phyloP scores from a whole-genome alignment of 306 rosid genomes.

The Prunus mongolica region DNA sequence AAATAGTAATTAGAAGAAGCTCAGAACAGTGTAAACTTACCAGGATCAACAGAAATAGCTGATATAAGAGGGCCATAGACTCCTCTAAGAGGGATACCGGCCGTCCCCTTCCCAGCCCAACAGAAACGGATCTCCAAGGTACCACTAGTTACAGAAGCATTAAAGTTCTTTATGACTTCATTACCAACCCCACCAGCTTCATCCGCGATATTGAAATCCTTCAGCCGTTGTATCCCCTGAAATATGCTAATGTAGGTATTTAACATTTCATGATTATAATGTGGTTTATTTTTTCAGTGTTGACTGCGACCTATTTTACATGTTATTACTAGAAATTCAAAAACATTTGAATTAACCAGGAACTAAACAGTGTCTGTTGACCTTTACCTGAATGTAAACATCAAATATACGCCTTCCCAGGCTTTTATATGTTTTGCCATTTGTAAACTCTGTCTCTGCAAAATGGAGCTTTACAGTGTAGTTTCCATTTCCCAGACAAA shows the following conservation, averaged over 20 bases:
- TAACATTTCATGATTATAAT: not conserved
- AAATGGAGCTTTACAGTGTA: slow-evolving; percentile 35
- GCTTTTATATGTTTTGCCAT: slow-evolving; percentile 21
- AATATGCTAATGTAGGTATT: not conserved
- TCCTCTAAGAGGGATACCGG: no score
- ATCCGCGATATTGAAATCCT: slow-evolving; percentile 54
- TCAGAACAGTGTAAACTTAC: slow-evolving; percentile 9
- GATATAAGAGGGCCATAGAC: slow-evolving; percentile 24
- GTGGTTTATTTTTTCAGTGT: no score
- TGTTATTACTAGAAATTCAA: not conserved
- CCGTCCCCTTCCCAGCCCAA: no score
- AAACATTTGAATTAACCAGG: not conserved
- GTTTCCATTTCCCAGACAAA: slow-evolving; percentile 27
- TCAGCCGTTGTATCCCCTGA: slow-evolving; percentile 32
- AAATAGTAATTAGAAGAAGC: not conserved
- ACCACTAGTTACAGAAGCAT: slow-evolving; percentile 5
- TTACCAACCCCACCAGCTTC: slow-evolving; percentile 34
- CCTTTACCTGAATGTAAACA: slow-evolving; percentile 34
- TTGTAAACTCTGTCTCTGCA: slow-evolving; percentile 35
- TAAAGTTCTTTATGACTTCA: not conserved
- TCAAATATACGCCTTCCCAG: slow-evolving; percentile 47
- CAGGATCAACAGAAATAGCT: slow-evolving; percentile 12
- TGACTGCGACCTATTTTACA: not conserved
- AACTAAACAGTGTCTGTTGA: not conserved
- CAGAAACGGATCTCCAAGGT: no score